Base-by-base conservation (phyloP, 2,329 filamentous ascomycete species). In the Endoconidiophora polonica region DNA sequence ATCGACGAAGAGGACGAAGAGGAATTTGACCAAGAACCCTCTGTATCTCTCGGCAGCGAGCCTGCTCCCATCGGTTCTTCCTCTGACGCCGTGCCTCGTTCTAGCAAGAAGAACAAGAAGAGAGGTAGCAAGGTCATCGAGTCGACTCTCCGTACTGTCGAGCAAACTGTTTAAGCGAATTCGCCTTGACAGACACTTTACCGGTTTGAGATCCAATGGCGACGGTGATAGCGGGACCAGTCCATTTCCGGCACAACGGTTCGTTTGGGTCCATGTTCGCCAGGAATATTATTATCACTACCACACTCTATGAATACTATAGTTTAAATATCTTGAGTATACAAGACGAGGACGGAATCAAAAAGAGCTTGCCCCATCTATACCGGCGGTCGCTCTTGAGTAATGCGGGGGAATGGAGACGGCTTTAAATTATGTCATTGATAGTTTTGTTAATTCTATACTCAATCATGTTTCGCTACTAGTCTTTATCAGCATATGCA, bases 1-100 rank as follows among this genome's bases (percentile, higher is more conserved):
- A 46, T 49, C 14, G 47, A 48, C 7, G 54, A 54, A 45, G 50
- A 48, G 18, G 54, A 52, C 5, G 49, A 54, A n/a, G 41, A 46
- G 5, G 46, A 42, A 9, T 43, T 24, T 39, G 42, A 42, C 12
- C 46, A 49, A 10, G 51, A 53, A 38, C n/a, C n/a, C 5, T 44
- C 40, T 7, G 33, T 49, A n/a, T 33, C n/a, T 22, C 46, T 49
- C 10, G 24, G 39, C 14, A 39, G 40, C 5, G 48, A 49, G 22
- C 41, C 48, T 23, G 43, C 22, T 40, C 24, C 36, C 18, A 9
- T 37, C n/a, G 29, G 33, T 37, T 20, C n/a, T 16, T 33, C 43
- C 6, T 26, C 39, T 42, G 49, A 46, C 5, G 42, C 49, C 22
- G 16, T 46, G 37, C 44, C 49, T 23, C 29, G 42, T 5, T 42